Evolutionary conservation across 805 yeast genomes (phyloP).

Genomic region (Candida vartiovaarae): DNA sequence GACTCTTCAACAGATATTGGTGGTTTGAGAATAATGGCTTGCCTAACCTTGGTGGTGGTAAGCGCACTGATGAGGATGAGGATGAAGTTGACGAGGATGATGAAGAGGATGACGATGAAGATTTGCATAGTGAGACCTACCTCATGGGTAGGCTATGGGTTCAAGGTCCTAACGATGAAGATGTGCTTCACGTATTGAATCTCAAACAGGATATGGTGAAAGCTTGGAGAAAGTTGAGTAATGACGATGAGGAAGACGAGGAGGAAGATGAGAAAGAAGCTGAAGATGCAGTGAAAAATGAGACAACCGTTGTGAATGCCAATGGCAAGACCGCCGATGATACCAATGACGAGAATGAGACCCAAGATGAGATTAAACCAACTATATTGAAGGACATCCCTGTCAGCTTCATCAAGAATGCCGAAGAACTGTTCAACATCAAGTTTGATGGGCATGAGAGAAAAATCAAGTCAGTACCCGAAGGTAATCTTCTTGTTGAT

Average conservation of each 20-base stretch:
- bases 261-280: slow-evolving; percentile 16
- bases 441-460: slow-evolving; percentile 37
- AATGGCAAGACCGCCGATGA: slow-evolving; percentile 13
- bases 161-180: slow-evolving; percentile 72
- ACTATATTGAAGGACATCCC: slow-evolving; percentile 4
- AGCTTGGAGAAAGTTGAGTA: slow-evolving; percentile 22
- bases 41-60: slow-evolving; percentile 41
- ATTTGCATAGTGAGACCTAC: slow-evolving; percentile 46
- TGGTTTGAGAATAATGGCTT: slow-evolving; percentile 90
- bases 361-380: slow-evolving; percentile 16
- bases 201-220: slow-evolving; percentile 22
- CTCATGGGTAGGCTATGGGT: slow-evolving; percentile 84
- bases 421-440: slow-evolving; percentile 17
- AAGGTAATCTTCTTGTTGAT: slow-evolving; percentile 31
- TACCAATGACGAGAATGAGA: slow-evolving; percentile 20
- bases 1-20: slow-evolving; percentile 85
- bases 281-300: not conserved
- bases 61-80: slow-evolving; percentile 21
- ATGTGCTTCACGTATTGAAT: slow-evolving; percentile 29
- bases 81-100: slow-evolving; percentile 32
- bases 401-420: slow-evolving; percentile 18
- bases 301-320: not conserved
- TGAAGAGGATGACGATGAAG: slow-evolving; percentile 37
- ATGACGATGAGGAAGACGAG: slow-evolving; percentile 14
- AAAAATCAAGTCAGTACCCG: slow-evolving; percentile 44